phyloP scores from a whole-genome alignment of 2,329 filamentous ascomycete species.

The Ceratocystis huliohia region DNA sequence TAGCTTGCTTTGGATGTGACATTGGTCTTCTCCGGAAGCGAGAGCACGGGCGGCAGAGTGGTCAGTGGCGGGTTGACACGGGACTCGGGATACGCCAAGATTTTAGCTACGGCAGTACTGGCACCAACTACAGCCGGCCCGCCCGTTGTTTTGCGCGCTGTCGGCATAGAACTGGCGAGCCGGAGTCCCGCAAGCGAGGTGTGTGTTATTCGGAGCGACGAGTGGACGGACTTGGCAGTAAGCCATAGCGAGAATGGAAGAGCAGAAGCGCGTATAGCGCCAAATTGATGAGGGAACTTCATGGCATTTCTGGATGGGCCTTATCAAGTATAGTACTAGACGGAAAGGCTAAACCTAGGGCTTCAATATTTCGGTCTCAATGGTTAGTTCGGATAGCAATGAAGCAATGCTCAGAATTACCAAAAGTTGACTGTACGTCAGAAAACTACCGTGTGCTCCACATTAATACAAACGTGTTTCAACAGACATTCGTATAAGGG shows the following conservation, averaged over 20 bases:
- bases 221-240: not conserved
- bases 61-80: slow-evolving; percentile 56
- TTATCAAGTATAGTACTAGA: not conserved
- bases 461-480: not conserved
- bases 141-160: not conserved
- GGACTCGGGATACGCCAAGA: slow-evolving; percentile 13
- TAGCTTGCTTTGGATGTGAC: slow-evolving; percentile 36
- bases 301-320: not conserved
- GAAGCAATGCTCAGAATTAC: not conserved
- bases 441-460: not conserved
- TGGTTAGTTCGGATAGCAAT: not conserved
- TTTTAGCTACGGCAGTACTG: not conserved
- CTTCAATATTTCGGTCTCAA: too few relatives aligned
- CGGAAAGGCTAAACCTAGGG: not conserved
- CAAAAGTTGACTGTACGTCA: not conserved
- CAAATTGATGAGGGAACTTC: not conserved
- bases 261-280: slow-evolving; percentile 2
- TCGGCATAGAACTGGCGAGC: slow-evolving; percentile 1
- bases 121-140: not conserved
- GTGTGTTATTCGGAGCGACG: not conserved
- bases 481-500: not conserved
- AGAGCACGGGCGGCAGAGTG: slow-evolving; percentile 59
- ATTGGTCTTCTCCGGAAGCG: slow-evolving; percentile 41
- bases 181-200: not conserved
- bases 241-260: not conserved